Evolutionary conservation across 192 early-diverging fungal genomes (phyloP), one percentile per base, ranked within the genome.

Genomic region (Funneliformis mosseae): DNA sequence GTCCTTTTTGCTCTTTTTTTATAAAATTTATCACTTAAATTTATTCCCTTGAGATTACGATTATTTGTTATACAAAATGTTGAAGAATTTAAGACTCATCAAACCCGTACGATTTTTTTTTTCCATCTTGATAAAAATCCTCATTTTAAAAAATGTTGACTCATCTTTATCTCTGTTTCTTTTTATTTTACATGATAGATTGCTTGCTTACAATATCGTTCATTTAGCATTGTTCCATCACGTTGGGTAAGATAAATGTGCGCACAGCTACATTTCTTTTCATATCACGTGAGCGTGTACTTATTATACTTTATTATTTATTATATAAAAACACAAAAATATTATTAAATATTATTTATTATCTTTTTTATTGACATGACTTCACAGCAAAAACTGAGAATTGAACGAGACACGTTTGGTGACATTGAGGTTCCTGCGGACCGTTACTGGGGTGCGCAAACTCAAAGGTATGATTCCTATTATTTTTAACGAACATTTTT

Each of bases 381-480:
- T 73, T 73, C 39, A 28, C 83, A 92, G 91, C 85, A 89, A 82
- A 89, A 91, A 84, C 88, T 87, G 84, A 92, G 94, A 86, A 74
- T 88, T 68, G 94, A 95, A 86, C 89, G 88, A 73, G 94, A 99
- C 85, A 96, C 96, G 69, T 95, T 99, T 88, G 98, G 98, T 67
- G 93, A 95, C 83, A 88, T 99, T 71, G 88, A 98, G 81, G 98
- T 99, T 23, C 98, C 98, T 28, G 89, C 95, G 25, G 95, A 98
- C 87, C 92, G 91, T 84, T 98, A 98, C 92, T 99, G 96, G 92
- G 98, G 97, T 71, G 95, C 95, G 67, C 98, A 99, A 87, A 98
- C 98, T 39, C 95, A 96, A 83, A 92, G 98, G 59, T 77, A 83
- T 78, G 21, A 12, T 4, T 28, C 23, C 21, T 42, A 2, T 33